These are phyloP conservation scores for Fusarium irregulare DNA, from an alignment of 2,329 filamentous ascomycete genomes.

Conservation along the genomic window DNA sequence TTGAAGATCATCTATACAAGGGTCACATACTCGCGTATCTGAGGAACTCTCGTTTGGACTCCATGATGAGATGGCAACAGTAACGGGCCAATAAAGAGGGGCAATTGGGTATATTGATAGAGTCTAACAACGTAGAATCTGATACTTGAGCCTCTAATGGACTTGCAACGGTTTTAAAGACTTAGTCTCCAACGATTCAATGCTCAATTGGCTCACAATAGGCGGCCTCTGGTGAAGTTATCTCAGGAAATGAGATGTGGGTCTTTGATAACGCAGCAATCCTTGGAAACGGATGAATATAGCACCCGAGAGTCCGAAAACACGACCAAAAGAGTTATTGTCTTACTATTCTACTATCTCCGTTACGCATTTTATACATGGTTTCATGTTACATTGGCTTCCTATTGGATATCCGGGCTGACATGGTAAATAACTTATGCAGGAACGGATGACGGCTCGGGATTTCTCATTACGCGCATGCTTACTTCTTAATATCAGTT, in stretches of 20 bases:
- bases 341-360: background rate
- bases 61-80: conserved; percentile 16
- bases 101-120: background rate
- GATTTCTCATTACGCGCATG: background rate
- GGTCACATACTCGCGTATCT: conserved; percentile 30
- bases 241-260: conserved; percentile 7
- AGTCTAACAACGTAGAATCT: background rate
- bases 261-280: conserved; percentile 1
- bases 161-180: conserved; percentile 1
- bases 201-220: background rate
- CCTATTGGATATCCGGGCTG: background rate
- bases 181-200: background rate
- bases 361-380: background rate
- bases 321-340: background rate
- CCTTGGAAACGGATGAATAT: background rate
- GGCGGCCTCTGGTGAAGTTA: conserved; percentile 32
- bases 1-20: background rate
- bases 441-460: background rate
- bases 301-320: conserved; percentile 10
- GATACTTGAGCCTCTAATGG: background rate
- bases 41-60: conserved; percentile 21
- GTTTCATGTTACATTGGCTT: background rate
- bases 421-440: background rate
- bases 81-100: background rate
- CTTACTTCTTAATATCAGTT: background rate